phyloP scores from a whole-genome alignment of 2,329 filamentous ascomycete species.

The Colletotrichum tanaceti region DNA sequence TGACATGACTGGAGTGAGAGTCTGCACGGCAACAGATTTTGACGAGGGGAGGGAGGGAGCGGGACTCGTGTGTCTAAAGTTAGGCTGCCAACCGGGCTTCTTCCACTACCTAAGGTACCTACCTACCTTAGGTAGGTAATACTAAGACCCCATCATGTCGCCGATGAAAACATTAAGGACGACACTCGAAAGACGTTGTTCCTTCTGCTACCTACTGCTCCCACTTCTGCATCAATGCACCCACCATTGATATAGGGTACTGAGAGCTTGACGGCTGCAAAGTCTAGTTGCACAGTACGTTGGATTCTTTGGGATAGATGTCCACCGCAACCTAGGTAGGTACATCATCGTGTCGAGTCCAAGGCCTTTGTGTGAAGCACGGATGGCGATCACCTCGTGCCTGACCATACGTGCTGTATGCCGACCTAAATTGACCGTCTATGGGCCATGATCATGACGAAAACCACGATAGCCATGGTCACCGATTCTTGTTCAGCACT shows the following conservation, averaged over 20 bases:
- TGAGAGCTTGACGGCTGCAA: background rate
- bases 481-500: conserved; percentile 13
- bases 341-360: conserved; percentile 12
- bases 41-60: no score
- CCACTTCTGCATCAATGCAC: background rate
- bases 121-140: no score
- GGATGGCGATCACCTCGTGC: conserved; percentile 11
- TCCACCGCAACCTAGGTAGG: conserved; percentile 29
- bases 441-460: background rate
- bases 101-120: no score
- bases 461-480: background rate
- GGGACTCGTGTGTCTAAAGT: no score
- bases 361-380: conserved; percentile 20
- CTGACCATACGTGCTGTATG: background rate
- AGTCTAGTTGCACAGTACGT: background rate
- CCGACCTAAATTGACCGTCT: conserved; percentile 29
- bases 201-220: conserved; percentile 3
- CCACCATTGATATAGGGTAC: no score
- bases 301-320: conserved; percentile 9
- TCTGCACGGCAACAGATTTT: no score
- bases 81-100: no score
- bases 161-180: background rate
- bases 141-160: conserved; percentile 7
- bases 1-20: no score
- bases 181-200: background rate